Evolutionary conservation across 75 land plant species (phyloP).

Genomic region (Picea glauca): DNA sequence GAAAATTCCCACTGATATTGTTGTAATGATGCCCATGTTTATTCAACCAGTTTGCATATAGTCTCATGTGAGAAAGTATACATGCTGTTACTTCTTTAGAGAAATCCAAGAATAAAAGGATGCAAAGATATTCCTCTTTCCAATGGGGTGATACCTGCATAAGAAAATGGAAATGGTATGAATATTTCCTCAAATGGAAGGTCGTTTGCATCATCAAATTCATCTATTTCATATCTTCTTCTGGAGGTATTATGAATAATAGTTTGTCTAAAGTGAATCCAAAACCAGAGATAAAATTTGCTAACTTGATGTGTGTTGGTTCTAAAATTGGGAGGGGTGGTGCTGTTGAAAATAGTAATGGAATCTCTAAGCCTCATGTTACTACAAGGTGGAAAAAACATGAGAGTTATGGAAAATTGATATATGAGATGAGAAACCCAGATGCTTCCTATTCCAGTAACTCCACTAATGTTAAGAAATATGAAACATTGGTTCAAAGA

Average conservation of each 20-base stretch:
- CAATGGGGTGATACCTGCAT: constrained; percentile 15
- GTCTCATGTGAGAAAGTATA: constrained; percentile 90
- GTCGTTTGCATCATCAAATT: constrained; percentile 3
- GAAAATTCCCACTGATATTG: constrained; percentile 87
- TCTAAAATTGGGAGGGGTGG: constrained; percentile 1
- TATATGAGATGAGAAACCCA: background rate
- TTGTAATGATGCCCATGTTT: constrained; percentile 85
- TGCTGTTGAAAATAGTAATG: constrained; percentile 21
- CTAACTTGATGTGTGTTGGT: constrained; percentile 2
- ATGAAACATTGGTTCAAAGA: background rate
- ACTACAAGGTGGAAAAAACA: constrained; percentile 7
- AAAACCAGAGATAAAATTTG: constrained; percentile 19
- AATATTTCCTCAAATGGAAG: constrained; percentile 2
- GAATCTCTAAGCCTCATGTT: background rate
- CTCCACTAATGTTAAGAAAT: background rate
- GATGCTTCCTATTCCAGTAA: constrained; percentile 2
- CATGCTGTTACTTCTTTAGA: constrained; percentile 76
- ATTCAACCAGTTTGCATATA: constrained; percentile 45
- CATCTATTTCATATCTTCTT: constrained; percentile 6
- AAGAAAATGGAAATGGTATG: constrained; percentile 20
- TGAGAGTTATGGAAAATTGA: background rate
- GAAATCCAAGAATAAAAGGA: constrained; percentile 27
- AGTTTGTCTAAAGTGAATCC: constrained; percentile 20
- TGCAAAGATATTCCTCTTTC: constrained; percentile 6
- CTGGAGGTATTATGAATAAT: constrained; percentile 2